Evolutionary conservation across 495 filamentous ascomycete species (phyloP), one percentile per base, ranked within the genome.

Genomic region (Ascodesmis nigricans): DNA sequence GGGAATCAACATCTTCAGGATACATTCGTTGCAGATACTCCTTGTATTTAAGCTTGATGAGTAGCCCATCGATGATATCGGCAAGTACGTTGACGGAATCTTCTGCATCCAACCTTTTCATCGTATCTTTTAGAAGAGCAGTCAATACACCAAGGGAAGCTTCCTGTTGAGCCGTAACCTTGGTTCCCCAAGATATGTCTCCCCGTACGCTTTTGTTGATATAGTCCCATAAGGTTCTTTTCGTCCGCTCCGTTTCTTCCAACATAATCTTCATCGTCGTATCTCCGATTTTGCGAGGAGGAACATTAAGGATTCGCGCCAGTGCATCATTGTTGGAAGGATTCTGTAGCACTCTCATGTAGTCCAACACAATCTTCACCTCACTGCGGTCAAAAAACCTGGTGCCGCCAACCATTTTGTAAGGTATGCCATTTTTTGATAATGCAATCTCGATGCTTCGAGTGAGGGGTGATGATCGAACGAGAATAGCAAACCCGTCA

Each of bases 341-440:
- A 46, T 91, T 79, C 50, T 75, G 71, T 22, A 92, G 66, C 4
- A 90, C 73, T 18, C 82, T 65, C 15, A 95, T 58, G 53, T 99
- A 95, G 51, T 95, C 82, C 5, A 99, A 53, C 1, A 95, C 51
- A 3, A 74, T 66, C 51, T 90, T 93, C 47, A 99, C 73, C 55
- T 99, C 90, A 7, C 68, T 62, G 29, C 90, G 69, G 44, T 99
- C 90, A 46, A 84, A 99, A 55, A 99, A 99, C 36, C 73, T 72
- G 21, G 70, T 66, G 0, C 90, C 90, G 11, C 68, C 90, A 31
- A 93, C 77, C 90, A 95, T 95, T 20, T 70, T 70, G 54, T 99
- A 99, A 0, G 82, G 65, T 20, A 99, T 69, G 1, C 90, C 90
- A 5, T 71, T 69, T 49, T 76, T 82, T 3, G 80, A 82, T 41